These are phyloP conservation scores for Chlorella ohadii DNA, from an alignment of 139 green algal species.

Conservation along the genomic window DNA sequence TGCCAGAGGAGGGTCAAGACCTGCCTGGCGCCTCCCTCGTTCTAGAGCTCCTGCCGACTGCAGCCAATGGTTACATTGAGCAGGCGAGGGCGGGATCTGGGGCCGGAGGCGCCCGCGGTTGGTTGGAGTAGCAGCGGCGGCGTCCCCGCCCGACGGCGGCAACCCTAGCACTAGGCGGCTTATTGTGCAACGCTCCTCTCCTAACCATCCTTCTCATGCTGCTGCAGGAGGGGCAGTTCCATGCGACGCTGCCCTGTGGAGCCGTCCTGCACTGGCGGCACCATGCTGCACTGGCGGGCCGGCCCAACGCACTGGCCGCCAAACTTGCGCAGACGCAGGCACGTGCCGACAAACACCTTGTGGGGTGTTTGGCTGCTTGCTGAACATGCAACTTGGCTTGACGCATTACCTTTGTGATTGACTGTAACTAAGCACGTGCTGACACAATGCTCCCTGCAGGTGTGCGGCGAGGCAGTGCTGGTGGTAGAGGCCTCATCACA, in stretches of 20 bases:
- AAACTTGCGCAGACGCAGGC: neutral
- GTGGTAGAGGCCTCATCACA: neutral
- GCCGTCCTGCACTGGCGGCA: neutral
- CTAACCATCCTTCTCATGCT: neutral
- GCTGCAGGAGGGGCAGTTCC: neutral
- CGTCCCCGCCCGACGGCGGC: no score
- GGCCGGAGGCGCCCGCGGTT: no score
- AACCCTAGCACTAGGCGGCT: no score
- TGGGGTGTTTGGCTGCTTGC: no score
- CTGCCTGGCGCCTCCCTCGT: no score
- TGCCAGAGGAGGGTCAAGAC: neutral
- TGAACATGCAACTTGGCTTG: no score
- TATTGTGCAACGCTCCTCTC: no score
- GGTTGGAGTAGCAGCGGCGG: no score
- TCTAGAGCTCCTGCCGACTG: neutral
- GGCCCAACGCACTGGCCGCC: slow-evolving; percentile 1
- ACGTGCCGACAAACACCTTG: neutral
- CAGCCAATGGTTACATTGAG: no score
- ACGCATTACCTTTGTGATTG: no score
- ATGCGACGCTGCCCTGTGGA: neutral
- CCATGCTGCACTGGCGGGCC: neutral
- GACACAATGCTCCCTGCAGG: neutral
- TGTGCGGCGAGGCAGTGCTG: slow-evolving; percentile 23
- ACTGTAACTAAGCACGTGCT: no score
- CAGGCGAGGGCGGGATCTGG: no score